Conservation (phyloP, 2,329 filamentous ascomycete genomes). For the Neopestalotiopsis rosae region DNA sequence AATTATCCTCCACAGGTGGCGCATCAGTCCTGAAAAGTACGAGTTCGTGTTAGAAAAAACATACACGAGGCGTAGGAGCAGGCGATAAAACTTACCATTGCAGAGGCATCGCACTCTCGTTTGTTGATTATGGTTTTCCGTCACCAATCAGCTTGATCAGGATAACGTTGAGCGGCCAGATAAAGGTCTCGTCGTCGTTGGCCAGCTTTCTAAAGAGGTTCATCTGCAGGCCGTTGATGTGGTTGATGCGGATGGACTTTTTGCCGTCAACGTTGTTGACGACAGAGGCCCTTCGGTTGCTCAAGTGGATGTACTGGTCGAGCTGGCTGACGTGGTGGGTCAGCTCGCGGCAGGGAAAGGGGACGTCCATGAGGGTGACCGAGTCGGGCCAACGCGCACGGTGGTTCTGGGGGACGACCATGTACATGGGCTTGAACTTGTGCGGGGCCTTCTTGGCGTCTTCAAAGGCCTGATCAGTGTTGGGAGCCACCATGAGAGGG, state of each 20-base stretch:
- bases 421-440: not conserved
- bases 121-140: too few species aligned
- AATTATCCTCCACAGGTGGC: too few species aligned
- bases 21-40: too few species aligned
- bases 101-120: too few species aligned
- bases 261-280: not conserved
- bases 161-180: not conserved
- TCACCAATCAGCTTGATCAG: too few species aligned
- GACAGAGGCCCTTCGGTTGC: not conserved
- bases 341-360: not conserved
- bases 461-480: not conserved
- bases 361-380: not conserved
- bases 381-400: not conserved
- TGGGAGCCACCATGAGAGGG: not conserved
- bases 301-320: not conserved
- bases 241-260: not conserved
- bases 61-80: too few species aligned
- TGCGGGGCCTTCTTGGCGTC: not conserved
- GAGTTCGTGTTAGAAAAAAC: too few species aligned
- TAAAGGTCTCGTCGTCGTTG: not conserved
- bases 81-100: too few species aligned
- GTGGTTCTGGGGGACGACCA: not conserved
- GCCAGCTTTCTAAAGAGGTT: not conserved
- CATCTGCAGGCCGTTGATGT: not conserved
- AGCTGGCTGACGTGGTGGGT: not conserved